These are phyloP conservation scores for Lepiota venenata DNA, from an alignment of 768 basidiomycete genomes.

Conservation along the genomic window DNA sequence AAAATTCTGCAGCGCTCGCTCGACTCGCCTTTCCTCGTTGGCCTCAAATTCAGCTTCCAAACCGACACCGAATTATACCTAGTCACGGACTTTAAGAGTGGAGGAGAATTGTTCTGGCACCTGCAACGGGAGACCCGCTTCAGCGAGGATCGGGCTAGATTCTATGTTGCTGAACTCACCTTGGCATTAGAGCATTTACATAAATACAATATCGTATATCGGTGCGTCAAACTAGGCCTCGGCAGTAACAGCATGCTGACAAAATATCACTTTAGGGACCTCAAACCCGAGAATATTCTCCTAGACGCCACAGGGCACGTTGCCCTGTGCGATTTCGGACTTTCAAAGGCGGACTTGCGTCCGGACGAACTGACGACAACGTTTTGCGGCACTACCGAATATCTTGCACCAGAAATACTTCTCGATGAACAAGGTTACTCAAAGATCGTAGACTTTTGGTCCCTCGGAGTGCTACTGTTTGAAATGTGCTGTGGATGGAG, in stretches of 20 bases:
- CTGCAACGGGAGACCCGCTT: slow-evolving; percentile 95
- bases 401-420: slow-evolving; percentile 98
- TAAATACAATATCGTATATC: slow-evolving; percentile 94
- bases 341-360: slow-evolving; percentile 93
- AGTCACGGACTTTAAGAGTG: slow-evolving; percentile 98
- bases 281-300: slow-evolving; percentile 98
- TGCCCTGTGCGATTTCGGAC: slow-evolving; percentile 96
- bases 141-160: slow-evolving; percentile 87
- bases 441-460: slow-evolving; percentile 99
- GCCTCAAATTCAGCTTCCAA: slow-evolving; percentile 97
- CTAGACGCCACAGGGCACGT: slow-evolving; percentile 98
- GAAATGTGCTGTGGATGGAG: slow-evolving; percentile 99
- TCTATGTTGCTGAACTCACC: slow-evolving; percentile 95
- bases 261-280: slow-evolving; percentile 53
- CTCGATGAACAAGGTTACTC: slow-evolving; percentile 98
- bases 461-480: slow-evolving; percentile 90
- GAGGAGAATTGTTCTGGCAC: slow-evolving; percentile 99
- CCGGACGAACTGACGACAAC: slow-evolving; percentile 97
- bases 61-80: slow-evolving; percentile 94
- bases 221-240: slow-evolving; percentile 43
- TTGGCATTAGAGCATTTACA: slow-evolving; percentile 96
- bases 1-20: slow-evolving; percentile 95
- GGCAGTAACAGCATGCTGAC: not conserved
- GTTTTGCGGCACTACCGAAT: slow-evolving; percentile 98
- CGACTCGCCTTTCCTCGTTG: slow-evolving; percentile 96